Conservation (phyloP, 371 early-diverging fungal genomes). For the Parasitella parasitica region DNA sequence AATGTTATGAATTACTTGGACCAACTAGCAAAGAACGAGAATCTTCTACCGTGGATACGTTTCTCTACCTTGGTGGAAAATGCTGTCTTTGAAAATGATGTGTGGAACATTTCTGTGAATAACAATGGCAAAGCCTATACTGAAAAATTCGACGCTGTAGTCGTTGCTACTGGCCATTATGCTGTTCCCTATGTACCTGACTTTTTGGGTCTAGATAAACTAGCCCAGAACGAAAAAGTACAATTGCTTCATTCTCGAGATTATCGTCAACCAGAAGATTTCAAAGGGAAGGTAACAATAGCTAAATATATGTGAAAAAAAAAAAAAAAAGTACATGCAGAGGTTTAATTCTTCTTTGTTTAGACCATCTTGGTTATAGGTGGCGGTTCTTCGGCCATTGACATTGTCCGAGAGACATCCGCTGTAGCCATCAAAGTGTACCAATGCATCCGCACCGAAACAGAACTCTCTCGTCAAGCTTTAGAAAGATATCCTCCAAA, state of each 20-base stretch:
- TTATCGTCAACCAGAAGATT: constrained; percentile 48
- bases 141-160: constrained; percentile 53
- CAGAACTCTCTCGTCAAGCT: constrained; percentile 19
- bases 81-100: constrained; percentile 22
- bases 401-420: constrained; percentile 53
- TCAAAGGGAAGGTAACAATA: constrained; percentile 40
- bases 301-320: not conserved
- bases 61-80: constrained; percentile 47
- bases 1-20: constrained; percentile 53
- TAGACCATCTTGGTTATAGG: constrained; percentile 53
- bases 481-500: constrained; percentile 4
- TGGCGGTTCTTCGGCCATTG: constrained; percentile 48
- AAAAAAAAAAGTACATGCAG: not conserved
- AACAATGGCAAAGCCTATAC: not conserved
- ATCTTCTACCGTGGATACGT: constrained; percentile 31
- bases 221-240: constrained; percentile 9
- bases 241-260: constrained; percentile 54
- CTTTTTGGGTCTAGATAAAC: constrained; percentile 37
- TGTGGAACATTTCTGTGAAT: constrained; percentile 19
- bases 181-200: constrained; percentile 57
- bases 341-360: too few species aligned
- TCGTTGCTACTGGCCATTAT: constrained; percentile 64
- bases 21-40: constrained; percentile 26
- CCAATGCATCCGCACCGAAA: constrained; percentile 41
- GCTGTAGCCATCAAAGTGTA: constrained; percentile 37